phyloP scores from a whole-genome alignment of 1,284 basidiomycete genomes.

The Kalmanozyma brasiliensis region DNA sequence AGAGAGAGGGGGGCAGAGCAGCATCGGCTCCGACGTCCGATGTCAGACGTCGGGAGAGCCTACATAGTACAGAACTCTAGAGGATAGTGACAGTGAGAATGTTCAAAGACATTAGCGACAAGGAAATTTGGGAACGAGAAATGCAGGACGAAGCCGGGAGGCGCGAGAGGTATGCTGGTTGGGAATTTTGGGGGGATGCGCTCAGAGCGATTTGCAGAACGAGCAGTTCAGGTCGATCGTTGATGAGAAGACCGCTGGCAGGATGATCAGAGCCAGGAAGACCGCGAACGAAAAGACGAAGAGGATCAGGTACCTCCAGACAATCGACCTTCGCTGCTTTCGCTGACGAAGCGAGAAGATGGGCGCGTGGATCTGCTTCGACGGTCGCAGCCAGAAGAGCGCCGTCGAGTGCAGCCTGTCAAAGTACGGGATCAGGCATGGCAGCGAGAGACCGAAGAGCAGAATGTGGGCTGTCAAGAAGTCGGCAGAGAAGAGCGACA shows the following conservation, averaged over 20 bases:
- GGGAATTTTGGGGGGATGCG: slow-evolving; percentile 8
- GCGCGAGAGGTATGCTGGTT: slow-evolving; percentile 8
- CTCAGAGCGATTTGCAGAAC: slow-evolving; percentile 55
- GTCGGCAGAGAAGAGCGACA: slow-evolving; percentile 65
- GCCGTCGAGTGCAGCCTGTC: slow-evolving; percentile 63
- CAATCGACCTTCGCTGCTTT: slow-evolving; percentile 65
- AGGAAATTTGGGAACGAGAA: background rate
- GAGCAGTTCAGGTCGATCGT: slow-evolving; percentile 51
- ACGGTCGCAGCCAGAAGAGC: slow-evolving; percentile 70
- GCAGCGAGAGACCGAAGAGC: slow-evolving; percentile 71
- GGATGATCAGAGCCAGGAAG: slow-evolving; percentile 76
- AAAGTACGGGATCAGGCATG: slow-evolving; percentile 68
- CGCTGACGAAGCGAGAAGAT: slow-evolving; percentile 74
- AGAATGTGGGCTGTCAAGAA: slow-evolving; percentile 63
- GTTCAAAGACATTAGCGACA: slow-evolving; percentile 9
- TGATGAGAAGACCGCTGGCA: slow-evolving; percentile 59
- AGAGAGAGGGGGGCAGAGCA: background rate
- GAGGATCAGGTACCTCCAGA: slow-evolving; percentile 78
- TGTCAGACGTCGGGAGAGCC: slow-evolving; percentile 13
- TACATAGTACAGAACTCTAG: slow-evolving; percentile 40
- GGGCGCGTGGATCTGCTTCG: slow-evolving; percentile 77
- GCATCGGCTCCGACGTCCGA: slow-evolving; percentile 12
- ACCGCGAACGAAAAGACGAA: slow-evolving; percentile 80
- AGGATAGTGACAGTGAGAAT: slow-evolving; percentile 12
- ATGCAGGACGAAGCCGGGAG: slow-evolving; percentile 10